These are phyloP conservation scores for Diaporthe citrichinensis DNA, from an alignment of 2,329 filamentous ascomycete species.

Conservation along the genomic window DNA sequence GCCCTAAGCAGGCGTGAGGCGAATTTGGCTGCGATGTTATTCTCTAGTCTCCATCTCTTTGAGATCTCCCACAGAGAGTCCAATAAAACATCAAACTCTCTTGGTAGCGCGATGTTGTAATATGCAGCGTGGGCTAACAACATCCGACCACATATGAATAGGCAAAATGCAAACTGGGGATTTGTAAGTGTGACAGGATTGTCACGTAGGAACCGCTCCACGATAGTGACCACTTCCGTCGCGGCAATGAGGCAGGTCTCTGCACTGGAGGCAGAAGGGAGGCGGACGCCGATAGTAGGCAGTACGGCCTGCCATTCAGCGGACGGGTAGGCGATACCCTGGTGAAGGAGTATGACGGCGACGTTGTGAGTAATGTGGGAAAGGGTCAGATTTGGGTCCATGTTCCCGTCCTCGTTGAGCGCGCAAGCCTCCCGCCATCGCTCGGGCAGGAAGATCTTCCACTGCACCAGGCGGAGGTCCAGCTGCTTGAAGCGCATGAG, in stretches of 20 bases:
- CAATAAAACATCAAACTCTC: conserved; percentile 52
- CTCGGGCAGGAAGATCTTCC: conserved; percentile 61
- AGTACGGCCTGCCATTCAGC: conserved; percentile 49
- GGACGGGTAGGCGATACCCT: conserved; percentile 56
- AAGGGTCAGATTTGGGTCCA: conserved; percentile 61
- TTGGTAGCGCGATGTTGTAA: conserved; percentile 48
- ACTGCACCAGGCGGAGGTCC: conserved; percentile 59
- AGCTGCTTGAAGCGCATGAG: conserved; percentile 61
- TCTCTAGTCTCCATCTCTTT: conserved; percentile 53
- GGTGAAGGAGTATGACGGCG: conserved; percentile 58
- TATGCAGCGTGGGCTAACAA: conserved; percentile 52
- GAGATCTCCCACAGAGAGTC: conserved; percentile 54
- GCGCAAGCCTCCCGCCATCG: conserved; percentile 58
- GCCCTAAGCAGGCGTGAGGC: conserved; percentile 49
- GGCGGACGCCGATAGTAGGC: conserved; percentile 43
- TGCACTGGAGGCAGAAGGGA: conserved; percentile 55
- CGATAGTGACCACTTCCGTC: conserved; percentile 55
- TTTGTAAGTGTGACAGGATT: conserved; percentile 45
- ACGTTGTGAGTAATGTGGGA: conserved; percentile 60
- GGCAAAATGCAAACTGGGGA: conserved; percentile 56
- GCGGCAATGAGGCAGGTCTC: conserved; percentile 58
- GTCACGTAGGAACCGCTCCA: conserved; percentile 51
- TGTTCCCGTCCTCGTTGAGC: conserved; percentile 54
- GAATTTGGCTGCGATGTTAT: conserved; percentile 52
- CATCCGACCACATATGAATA: conserved; percentile 54